Evolutionary conservation across 495 filamentous ascomycete species (phyloP).

Genomic region (Podospora comata): DNA sequence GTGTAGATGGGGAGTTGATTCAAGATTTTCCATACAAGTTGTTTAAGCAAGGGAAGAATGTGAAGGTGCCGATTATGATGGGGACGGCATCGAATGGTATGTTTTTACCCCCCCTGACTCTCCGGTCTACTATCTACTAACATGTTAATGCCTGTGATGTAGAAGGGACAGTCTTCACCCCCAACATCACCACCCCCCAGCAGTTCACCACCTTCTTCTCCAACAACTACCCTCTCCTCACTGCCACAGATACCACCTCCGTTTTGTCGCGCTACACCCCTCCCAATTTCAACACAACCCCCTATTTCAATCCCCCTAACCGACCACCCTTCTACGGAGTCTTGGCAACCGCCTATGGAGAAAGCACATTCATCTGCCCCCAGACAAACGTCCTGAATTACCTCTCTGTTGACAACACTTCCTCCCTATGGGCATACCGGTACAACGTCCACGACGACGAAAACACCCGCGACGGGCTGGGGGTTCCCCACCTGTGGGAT

Average conservation of each 20-base stretch:
- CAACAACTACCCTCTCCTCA: slow-evolving; percentile 46
- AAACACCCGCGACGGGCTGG: slow-evolving; percentile 18
- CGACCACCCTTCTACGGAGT: slow-evolving; percentile 40
- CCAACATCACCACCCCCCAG: slow-evolving; percentile 41
- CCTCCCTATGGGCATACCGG: slow-evolving; percentile 23
- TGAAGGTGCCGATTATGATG: slow-evolving; percentile 36
- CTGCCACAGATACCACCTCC: slow-evolving; percentile 43
- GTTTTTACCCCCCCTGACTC: background rate
- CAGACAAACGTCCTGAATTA: slow-evolving; percentile 36
- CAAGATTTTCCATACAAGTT: slow-evolving; percentile 36
- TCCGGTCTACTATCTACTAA: background rate
- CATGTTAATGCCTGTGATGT: background rate
- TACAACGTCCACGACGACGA: slow-evolving; percentile 29
- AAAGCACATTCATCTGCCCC: slow-evolving; percentile 64
- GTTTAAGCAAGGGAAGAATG: slow-evolving; percentile 28
- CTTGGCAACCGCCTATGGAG: slow-evolving; percentile 54
- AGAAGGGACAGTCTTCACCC: slow-evolving; percentile 52
- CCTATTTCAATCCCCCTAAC: slow-evolving; percentile 42
- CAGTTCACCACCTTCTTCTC: slow-evolving; percentile 49
- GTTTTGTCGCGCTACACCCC: slow-evolving; percentile 38
- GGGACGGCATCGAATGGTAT: slow-evolving; percentile 45
- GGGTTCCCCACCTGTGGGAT: slow-evolving; percentile 34
- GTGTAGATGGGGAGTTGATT: slow-evolving; percentile 59
- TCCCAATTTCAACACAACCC: slow-evolving; percentile 46
- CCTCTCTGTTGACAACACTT: background rate